Evolutionary conservation across 2,329 filamentous ascomycete genomes (phyloP).

Genomic region (Claviceps sp.): DNA sequence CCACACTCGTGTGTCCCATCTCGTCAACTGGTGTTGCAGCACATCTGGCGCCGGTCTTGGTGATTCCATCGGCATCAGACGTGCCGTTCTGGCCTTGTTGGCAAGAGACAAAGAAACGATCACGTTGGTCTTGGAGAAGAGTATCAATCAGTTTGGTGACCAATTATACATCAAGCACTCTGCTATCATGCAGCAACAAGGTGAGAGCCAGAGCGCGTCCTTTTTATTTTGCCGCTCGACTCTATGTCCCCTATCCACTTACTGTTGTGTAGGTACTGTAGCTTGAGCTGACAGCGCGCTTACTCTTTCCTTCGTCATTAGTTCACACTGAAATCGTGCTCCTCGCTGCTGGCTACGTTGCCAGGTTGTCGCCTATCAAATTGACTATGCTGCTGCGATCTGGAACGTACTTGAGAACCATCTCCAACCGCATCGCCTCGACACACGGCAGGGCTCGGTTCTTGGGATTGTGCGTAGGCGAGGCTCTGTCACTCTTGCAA

Average conservation of each 20-base stretch:
- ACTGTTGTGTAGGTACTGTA: background rate
- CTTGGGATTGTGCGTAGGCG: slow-evolving; percentile 79
- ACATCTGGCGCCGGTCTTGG: slow-evolving; percentile 53
- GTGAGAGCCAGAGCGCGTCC: slow-evolving; percentile 25
- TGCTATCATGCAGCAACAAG: slow-evolving; percentile 78
- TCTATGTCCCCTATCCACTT: background rate
- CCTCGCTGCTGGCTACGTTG: slow-evolving; percentile 62
- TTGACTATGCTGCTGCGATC: slow-evolving; percentile 59
- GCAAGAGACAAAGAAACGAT: slow-evolving; percentile 38
- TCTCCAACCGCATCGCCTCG: slow-evolving; percentile 74
- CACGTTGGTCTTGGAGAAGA: slow-evolving; percentile 49
- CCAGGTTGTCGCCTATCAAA: slow-evolving; percentile 50
- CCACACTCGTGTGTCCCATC: slow-evolving; percentile 33
- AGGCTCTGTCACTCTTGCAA: slow-evolving; percentile 49
- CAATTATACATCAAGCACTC: slow-evolving; percentile 77
- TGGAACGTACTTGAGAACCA: slow-evolving; percentile 56
- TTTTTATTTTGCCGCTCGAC: background rate
- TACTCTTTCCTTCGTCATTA: slow-evolving; percentile 20
- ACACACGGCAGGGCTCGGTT: slow-evolving; percentile 65
- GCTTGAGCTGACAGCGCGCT: slow-evolving; percentile 13
- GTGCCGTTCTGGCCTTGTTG: slow-evolving; percentile 49
- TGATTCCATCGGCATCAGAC: slow-evolving; percentile 49
- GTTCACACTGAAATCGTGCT: slow-evolving; percentile 70
- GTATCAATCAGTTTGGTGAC: slow-evolving; percentile 66
- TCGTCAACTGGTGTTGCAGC: slow-evolving; percentile 52